A percentile compares a stretch with the other conserved stretches of the same genome.
Evolutionary conservation across 495 filamentous ascomycete species (phyloP).

Genomic region (Copromyces sp.): DNA sequence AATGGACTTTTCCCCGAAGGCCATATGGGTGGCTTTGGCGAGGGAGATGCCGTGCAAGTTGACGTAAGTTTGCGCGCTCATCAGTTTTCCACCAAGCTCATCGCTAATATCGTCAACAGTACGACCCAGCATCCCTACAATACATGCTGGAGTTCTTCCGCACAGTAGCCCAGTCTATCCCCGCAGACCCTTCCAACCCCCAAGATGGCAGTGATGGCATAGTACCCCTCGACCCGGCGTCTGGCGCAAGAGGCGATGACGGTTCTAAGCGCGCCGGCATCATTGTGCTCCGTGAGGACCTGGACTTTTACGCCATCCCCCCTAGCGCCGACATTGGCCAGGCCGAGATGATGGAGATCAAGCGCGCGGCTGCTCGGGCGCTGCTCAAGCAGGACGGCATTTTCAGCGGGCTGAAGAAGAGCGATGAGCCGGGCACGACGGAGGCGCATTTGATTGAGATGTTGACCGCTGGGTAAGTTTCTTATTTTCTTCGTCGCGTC

Average conservation of each 20-base stretch:
- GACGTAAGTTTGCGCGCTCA: slow-evolving; percentile 58
- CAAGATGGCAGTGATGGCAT: slow-evolving; percentile 53
- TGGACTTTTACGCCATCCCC: slow-evolving; percentile 98
- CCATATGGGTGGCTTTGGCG: slow-evolving; percentile 81
- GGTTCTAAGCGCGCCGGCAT: slow-evolving; percentile 77
- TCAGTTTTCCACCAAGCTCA: slow-evolving; percentile 45
- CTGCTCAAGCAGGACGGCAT: slow-evolving; percentile 88
- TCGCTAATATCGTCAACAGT: slow-evolving; percentile 49
- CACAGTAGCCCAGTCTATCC: slow-evolving; percentile 86
- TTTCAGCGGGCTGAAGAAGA: slow-evolving; percentile 87
- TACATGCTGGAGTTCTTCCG: slow-evolving; percentile 99
- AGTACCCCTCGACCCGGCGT: slow-evolving; percentile 43
- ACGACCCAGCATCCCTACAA: slow-evolving; percentile 88
- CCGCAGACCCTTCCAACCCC: slow-evolving; percentile 51
- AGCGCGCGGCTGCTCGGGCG: slow-evolving; percentile 81
- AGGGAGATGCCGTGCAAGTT: slow-evolving; percentile 90
- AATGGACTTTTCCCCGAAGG: slow-evolving; percentile 97
- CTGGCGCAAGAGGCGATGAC: slow-evolving; percentile 31
- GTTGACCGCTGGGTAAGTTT: slow-evolving; percentile 86
- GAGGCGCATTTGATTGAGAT: slow-evolving; percentile 99
- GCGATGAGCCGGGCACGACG: slow-evolving; percentile 90
- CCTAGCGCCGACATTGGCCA: slow-evolving; percentile 74
- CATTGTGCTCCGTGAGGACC: slow-evolving; percentile 90
- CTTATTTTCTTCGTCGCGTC: neutral
- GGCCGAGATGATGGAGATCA: slow-evolving; percentile 90